Conservation (phyloP, 192 early-diverging fungal genomes). For the Chytriomyces hyalinus region DNA sequence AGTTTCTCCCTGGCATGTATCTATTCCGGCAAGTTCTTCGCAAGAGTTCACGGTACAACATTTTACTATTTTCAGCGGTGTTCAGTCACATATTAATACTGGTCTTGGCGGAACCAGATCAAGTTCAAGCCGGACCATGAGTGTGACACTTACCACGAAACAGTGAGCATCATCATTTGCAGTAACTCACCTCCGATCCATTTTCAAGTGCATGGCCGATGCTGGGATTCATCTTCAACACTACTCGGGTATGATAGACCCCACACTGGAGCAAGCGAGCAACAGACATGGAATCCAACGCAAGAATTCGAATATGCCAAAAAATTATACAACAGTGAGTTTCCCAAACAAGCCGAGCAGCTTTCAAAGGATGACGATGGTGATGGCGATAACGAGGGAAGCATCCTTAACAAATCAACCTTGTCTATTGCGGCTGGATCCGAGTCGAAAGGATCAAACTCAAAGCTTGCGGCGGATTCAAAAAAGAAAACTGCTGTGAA, state of each 20-base stretch:
- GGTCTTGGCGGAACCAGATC: conserved; percentile 5
- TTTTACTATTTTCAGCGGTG: not conserved
- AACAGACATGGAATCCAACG: not conserved
- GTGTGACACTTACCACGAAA: conserved; percentile 43
- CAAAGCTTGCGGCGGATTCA: conserved; percentile 5
- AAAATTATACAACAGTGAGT: conserved; percentile 7
- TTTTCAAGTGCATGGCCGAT: conserved; percentile 45
- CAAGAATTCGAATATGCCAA: conserved; percentile 35
- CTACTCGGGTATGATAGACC: conserved; percentile 49
- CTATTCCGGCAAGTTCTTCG: conserved; percentile 24
- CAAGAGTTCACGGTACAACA: conserved; percentile 37
- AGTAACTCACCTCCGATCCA: not conserved
- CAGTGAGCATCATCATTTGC: conserved; percentile 30
- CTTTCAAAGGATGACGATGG: no score
- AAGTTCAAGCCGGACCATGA: conserved; percentile 46
- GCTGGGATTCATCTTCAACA: conserved; percentile 50
- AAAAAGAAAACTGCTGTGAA: conserved; percentile 16
- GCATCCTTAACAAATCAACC: not conserved
- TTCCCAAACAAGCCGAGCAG: not conserved
- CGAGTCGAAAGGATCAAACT: not conserved
- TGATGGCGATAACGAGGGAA: no score
- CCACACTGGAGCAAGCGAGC: conserved; percentile 16
- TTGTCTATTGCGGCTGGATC: conserved; percentile 8
- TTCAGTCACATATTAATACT: not conserved
- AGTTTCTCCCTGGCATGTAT: conserved; percentile 11